Evolutionary conservation across 2,329 filamentous ascomycete genomes (phyloP).

Genomic region (Tolypocladium inflatum): DNA sequence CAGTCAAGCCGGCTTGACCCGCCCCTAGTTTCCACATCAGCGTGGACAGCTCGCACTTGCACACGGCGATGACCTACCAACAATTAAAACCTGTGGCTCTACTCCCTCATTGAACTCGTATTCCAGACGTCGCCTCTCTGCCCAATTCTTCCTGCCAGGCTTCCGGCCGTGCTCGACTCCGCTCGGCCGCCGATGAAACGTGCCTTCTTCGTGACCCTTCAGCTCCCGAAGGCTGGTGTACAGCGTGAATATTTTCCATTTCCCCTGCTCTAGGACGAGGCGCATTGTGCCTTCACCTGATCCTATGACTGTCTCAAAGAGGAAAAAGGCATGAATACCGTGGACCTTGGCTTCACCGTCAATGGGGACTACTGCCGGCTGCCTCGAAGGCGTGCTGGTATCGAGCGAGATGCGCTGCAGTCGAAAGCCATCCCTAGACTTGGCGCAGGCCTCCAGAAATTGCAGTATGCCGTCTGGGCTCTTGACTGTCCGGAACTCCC

Average conservation of each 20-base stretch:
- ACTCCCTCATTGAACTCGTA: constrained; percentile 32
- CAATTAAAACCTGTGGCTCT: constrained; percentile 49
- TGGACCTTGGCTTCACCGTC: constrained; percentile 38
- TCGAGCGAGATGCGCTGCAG: constrained; percentile 37
- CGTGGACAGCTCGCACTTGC: not conserved
- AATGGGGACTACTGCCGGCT: constrained; percentile 34
- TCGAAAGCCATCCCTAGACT: constrained; percentile 25
- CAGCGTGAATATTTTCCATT: constrained; percentile 55
- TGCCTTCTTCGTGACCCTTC: constrained; percentile 40
- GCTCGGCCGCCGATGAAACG: constrained; percentile 35
- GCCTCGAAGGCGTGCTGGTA: constrained; percentile 28
- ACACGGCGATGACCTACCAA: constrained; percentile 32
- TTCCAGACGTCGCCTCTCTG: constrained; percentile 39
- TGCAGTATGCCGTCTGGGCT: constrained; percentile 26
- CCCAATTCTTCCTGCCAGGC: constrained; percentile 48
- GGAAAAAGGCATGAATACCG: constrained; percentile 48
- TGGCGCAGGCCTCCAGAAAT: constrained; percentile 24
- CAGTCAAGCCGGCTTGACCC: constrained; percentile 50
- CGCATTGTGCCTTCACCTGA: constrained; percentile 46
- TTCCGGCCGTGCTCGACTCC: constrained; percentile 48
- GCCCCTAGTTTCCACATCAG: constrained; percentile 29
- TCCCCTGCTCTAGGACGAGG: constrained; percentile 30
- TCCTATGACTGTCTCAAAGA: constrained; percentile 42
- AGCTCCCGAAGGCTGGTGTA: constrained; percentile 50
- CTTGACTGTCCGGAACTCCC: constrained; percentile 45